Evolutionary conservation across 2,329 filamentous ascomycete genomes (phyloP).

Genomic region (Malbranchea zuffiana): DNA sequence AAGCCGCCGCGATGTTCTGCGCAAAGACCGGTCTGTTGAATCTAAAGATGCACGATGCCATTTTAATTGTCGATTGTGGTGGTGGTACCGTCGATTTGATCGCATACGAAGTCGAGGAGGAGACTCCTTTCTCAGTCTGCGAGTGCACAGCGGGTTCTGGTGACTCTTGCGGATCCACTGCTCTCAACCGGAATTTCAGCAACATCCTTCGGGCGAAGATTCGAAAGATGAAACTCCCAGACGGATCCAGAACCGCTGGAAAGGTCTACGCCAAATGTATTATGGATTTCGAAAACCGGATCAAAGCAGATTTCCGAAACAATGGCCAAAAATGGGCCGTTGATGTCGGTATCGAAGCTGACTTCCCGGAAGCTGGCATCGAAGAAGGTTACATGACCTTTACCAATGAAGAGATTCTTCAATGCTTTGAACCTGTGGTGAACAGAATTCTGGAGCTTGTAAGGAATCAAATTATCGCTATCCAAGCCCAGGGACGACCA

Average conservation of each 20-base stretch:
- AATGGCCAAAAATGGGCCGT: constrained; percentile 99
- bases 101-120: constrained; percentile 96
- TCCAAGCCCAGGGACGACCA: constrained; percentile 89
- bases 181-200: constrained; percentile 94
- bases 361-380: constrained; percentile 94
- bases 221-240: constrained; percentile 95
- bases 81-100: constrained; percentile 98
- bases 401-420: constrained; percentile 96
- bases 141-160: constrained; percentile 96
- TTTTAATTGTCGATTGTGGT: constrained; percentile 95
- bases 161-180: constrained; percentile 96
- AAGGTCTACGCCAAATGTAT: constrained; percentile 98
- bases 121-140: constrained; percentile 90
- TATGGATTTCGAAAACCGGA: constrained; percentile 99
- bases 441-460: constrained; percentile 94
- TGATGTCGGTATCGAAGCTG: constrained; percentile 95
- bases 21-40: constrained; percentile 93
- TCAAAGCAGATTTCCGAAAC: constrained; percentile 99
- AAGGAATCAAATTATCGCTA: constrained; percentile 96
- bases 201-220: constrained; percentile 97
- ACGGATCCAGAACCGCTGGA: constrained; percentile 93
- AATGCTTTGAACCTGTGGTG: constrained; percentile 97
- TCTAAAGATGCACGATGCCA: constrained; percentile 96
- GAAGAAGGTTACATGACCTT: constrained; percentile 99
- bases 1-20: constrained; percentile 94